Conservation (phyloP, 2,329 filamentous ascomycete species). For the Aspergillus sp. region DNA sequence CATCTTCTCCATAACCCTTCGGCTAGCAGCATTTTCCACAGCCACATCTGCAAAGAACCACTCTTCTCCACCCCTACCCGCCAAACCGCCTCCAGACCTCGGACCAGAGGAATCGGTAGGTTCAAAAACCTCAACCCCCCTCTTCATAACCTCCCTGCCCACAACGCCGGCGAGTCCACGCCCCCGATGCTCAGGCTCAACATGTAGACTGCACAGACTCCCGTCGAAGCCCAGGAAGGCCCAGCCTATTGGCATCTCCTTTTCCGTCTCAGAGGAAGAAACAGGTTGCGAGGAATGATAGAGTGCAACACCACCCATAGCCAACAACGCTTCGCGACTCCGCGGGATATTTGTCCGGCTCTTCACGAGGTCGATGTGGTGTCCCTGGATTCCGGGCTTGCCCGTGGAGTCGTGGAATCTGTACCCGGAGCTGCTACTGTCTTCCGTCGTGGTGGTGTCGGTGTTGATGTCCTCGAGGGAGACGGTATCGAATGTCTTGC, state of each 20-base stretch:
- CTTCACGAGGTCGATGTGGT: slow-evolving; percentile 43
- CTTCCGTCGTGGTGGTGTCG: neutral
- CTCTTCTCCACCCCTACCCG: neutral
- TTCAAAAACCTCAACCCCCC: slow-evolving; percentile 1
- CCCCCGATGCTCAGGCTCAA: slow-evolving; percentile 16
- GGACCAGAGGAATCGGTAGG: neutral
- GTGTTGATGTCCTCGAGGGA: neutral
- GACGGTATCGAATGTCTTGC: neutral
- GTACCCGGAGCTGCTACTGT: slow-evolving; percentile 28
- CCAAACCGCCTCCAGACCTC: neutral
- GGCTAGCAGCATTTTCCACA: slow-evolving; percentile 21
- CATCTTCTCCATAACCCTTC: slow-evolving; percentile 51
- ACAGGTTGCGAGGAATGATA: slow-evolving; percentile 28
- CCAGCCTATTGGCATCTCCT: slow-evolving; percentile 11
- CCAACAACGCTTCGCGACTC: slow-evolving; percentile 36
- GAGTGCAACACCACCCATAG: slow-evolving; percentile 40
- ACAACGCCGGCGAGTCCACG: slow-evolving; percentile 4
- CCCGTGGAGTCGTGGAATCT: slow-evolving; percentile 35
- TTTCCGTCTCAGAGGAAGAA: neutral
- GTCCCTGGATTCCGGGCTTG: slow-evolving; percentile 30
- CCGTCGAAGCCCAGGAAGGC: slow-evolving; percentile 7
- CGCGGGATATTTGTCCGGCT: slow-evolving; percentile 46
- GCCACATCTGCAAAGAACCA: slow-evolving; percentile 15
- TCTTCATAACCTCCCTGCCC: slow-evolving; percentile 13
- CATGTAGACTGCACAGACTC: neutral